Evolutionary conservation across 345 rosid genomes (phyloP), one percentile per base, ranked within the genome.

Genomic region (Orychophragmus violaceus): DNA sequence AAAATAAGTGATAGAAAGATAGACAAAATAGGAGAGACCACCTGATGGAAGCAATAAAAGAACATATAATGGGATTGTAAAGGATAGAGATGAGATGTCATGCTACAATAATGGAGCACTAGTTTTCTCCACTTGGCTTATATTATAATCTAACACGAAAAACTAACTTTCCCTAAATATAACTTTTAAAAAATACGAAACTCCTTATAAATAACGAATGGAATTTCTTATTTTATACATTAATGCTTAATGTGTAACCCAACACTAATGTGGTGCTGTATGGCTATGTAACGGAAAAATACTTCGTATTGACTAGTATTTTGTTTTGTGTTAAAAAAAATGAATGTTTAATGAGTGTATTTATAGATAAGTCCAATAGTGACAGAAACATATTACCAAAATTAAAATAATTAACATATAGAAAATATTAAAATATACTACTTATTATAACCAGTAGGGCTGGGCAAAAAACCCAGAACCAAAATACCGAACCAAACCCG

Each of bases 301-400:
- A n/a, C n/a, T n/a, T n/a, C n/a, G n/a, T n/a, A 10, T 50, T 41
- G 6, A 27, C 36, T 22, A 29, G 25, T 18, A 35, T 24, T 22
- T 53, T n/a, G n/a, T n/a, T n/a, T n/a, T n/a, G n/a, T n/a, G n/a
- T n/a, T n/a, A n/a, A n/a, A n/a, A n/a, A n/a, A n/a, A 36, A 70
- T 72, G 73, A 75, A 48, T 21, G 52, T 28, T 2, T 42, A 3
- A 28, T 35, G 14, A 30, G 17, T 14, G 28, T n/a, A n/a, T 25
- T n/a, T 41, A 44, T n/a, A 73, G 72, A 75, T 45, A 75, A 76
- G 60, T 76, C 77, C 78, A 79, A 58, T 45, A 70, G 48, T 54
- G 66, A 64, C 49, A 71, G 22, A 53, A 52, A 54, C 14, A 32
- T 29, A 36, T 32, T n/a, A n/a, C n/a, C n/a, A n/a, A n/a, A n/a